These are phyloP conservation scores for Onygenales sp. DNA, from an alignment of 2,329 filamentous ascomycete genomes.

Conservation along the genomic window DNA sequence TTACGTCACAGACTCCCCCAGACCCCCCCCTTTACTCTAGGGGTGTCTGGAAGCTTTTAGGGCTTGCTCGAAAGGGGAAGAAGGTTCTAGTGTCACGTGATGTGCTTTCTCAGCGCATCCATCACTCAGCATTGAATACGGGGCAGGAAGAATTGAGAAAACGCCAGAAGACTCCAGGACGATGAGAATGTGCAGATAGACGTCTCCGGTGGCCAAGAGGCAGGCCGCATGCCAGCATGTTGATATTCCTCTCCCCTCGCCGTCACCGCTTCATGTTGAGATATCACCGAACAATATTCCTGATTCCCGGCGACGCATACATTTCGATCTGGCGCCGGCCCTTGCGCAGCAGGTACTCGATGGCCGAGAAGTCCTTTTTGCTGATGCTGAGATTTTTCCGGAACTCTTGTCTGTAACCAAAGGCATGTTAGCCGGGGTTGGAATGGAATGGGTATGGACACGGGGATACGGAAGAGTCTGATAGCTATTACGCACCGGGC, in stretches of 20 bases:
- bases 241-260: too few species aligned
- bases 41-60: background rate
- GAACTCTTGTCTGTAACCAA: slow-evolving; percentile 58
- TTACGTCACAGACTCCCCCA: background rate
- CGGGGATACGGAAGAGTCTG: background rate
- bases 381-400: slow-evolving; percentile 57
- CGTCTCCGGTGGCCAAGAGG: too few species aligned
- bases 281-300: slow-evolving; percentile 49
- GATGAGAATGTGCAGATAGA: too few species aligned
- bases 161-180: too few species aligned
- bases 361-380: slow-evolving; percentile 76
- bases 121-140: background rate
- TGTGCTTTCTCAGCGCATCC: too few species aligned
- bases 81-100: slow-evolving; percentile 1
- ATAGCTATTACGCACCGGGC: slow-evolving; percentile 26
- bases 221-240: too few species aligned
- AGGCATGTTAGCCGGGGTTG: slow-evolving; percentile 2
- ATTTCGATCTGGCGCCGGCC: slow-evolving; percentile 72
- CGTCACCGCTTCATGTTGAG: background rate
- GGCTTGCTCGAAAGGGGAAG: background rate
- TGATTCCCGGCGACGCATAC: slow-evolving; percentile 71
- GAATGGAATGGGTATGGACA: background rate
- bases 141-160: too few species aligned
- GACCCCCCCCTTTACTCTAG: background rate
- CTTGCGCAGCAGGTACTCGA: slow-evolving; percentile 77